Base-by-base conservation (phyloP, 306 rosid species). In the Heteromeles arbutifolia region DNA sequence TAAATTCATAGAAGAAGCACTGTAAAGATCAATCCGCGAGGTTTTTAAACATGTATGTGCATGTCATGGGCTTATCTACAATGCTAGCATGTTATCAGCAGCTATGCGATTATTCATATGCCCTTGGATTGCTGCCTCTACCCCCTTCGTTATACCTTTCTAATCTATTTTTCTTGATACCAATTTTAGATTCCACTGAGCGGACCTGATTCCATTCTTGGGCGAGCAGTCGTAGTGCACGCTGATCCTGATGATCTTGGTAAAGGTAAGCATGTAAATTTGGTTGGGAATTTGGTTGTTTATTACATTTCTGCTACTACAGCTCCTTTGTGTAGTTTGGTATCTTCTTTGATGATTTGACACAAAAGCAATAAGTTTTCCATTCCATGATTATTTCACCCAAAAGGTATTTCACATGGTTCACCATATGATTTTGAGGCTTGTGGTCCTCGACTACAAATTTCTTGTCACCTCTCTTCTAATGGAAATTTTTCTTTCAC, bases 171-270 rank as follows among this genome's bases (percentile, higher is more conserved):
- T 13, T 12, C 34, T 9, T 65, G 43, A 29, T 67, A 29, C 17
- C 26, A 7, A 58, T 24, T 8, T 41, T 84, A 95, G 99, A 95
- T 95, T 84, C 96, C 97, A 31, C 90, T 95, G 39, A 80, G 54
- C 56, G 98, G 98, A 72, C 89, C 92, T 44, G 57, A 92, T 85
- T 87, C 97, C 56, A 89, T 95, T 67, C 79, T 95, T 21, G 98
- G 97, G 81, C 92, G 97, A 85, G 97, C 98, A 72, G 91, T 95
- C 79, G 98, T 95, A 67, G 98, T 95, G 74, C 98, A 95, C 78
- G 91, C 84, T 57, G 98, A 92, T 84, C 92, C 97, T 64, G 97
- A 95, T 87, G 98, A 95, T 84, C 97, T 92, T 80, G 97, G 98
- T 53, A 85, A 83, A 90, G 98, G 97, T 95, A 85, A 74, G 44